Conservation (phyloP, 805 yeast genomes). For the Pachysolen tannophilus region DNA sequence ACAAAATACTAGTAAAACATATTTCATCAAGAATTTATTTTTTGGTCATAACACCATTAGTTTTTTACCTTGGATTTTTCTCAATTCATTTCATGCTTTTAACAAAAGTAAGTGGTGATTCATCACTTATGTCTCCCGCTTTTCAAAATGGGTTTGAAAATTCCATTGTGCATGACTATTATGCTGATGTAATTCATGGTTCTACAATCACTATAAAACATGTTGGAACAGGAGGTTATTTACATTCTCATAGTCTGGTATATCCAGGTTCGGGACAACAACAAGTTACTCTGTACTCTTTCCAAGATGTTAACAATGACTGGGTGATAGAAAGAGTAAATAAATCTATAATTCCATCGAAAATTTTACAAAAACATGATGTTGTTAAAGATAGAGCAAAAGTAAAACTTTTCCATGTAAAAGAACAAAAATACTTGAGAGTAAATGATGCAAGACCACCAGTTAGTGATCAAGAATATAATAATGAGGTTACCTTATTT, state of each 20-base stretch:
- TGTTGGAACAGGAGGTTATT: constrained; percentile 61
- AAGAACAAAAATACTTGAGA: constrained; percentile 60
- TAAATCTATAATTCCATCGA: constrained; percentile 24
- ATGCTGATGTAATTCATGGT: constrained; percentile 68
- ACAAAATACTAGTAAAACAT: constrained; percentile 30
- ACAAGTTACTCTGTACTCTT: constrained; percentile 68
- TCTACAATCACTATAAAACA: constrained; percentile 70
- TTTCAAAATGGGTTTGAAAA: constrained; percentile 54
- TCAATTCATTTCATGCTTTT: constrained; percentile 45
- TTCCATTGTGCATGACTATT: constrained; percentile 29
- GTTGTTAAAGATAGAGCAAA: constrained; percentile 39
- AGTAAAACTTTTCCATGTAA: constrained; percentile 62
- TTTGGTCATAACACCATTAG: constrained; percentile 45
- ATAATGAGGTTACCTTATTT: constrained; percentile 70
- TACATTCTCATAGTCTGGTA: constrained; percentile 65
- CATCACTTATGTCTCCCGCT: constrained; percentile 54
- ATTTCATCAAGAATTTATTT: constrained; percentile 29
- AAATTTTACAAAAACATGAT: constrained; percentile 23
- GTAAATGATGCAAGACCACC: constrained; percentile 76
- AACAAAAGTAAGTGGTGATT: constrained; percentile 48
- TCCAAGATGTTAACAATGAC: constrained; percentile 53
- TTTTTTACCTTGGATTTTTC: constrained; percentile 50
- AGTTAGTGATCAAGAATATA: constrained; percentile 83
- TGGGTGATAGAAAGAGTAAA: constrained; percentile 59
- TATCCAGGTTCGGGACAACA: constrained; percentile 63